phyloP scores from a whole-genome alignment of 148 eudicot species.

The Spergularia marina region DNA sequence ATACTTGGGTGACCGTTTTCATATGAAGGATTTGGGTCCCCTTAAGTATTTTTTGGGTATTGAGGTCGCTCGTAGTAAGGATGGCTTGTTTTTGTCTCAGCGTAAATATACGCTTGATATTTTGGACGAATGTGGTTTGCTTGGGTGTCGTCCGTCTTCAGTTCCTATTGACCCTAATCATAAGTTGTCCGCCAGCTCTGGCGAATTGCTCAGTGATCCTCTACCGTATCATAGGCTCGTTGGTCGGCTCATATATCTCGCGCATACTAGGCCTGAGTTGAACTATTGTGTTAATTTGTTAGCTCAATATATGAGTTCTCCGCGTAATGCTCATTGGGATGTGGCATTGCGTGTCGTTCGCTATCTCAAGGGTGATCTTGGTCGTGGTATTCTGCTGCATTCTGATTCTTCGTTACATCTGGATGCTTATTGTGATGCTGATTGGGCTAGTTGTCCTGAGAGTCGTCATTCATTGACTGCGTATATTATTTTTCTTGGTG shows the following conservation, averaged over 20 bases:
- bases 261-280: background rate
- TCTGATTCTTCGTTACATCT: background rate
- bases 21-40: too few species aligned
- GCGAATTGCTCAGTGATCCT: background rate
- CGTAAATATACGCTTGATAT: background rate
- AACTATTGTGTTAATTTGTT: background rate
- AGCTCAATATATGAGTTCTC: background rate
- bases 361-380: too few species aligned
- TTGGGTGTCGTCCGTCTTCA: background rate
- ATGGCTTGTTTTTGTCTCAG: too few species aligned
- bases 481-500: background rate
- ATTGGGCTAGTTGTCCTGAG: slow-evolving; percentile 12
- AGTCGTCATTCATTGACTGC: background rate
- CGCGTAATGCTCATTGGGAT: background rate
- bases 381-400: background rate
- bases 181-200: background rate
- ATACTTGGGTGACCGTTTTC: background rate
- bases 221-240: background rate
- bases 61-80: background rate
- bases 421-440: background rate
- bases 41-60: background rate
- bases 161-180: background rate
- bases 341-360: too few species aligned
- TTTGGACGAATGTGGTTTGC: background rate
- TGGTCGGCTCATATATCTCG: too few species aligned